These are phyloP conservation scores for Calonectria pauciramosa DNA, from an alignment of 2,329 filamentous ascomycete species.

Conservation along the genomic window DNA sequence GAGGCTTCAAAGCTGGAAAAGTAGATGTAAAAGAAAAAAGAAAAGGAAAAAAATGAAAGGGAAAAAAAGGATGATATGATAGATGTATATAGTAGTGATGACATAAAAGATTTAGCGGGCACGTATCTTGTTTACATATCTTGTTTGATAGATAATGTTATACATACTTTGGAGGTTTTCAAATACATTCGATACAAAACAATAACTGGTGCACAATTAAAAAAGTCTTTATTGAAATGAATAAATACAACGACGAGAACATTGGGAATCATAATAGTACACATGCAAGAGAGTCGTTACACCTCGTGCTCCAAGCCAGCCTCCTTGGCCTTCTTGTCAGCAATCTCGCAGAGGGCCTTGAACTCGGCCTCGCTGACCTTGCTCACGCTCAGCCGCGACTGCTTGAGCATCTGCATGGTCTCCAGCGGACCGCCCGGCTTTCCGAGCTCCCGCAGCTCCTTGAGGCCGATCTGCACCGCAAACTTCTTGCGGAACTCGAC, in stretches of 20 bases:
- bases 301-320: slow-evolving; percentile 54
- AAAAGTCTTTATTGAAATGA: not conserved
- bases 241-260: not conserved
- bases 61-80: not conserved
- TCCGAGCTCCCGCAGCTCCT: slow-evolving; percentile 77
- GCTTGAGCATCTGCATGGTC: slow-evolving; percentile 86
- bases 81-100: not conserved
- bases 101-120: slow-evolving; percentile 16
- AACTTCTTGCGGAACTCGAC: slow-evolving; percentile 92
- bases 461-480: slow-evolving; percentile 75
- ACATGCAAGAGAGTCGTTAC: not conserved
- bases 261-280: not conserved
- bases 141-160: slow-evolving; percentile 3
- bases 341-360: slow-evolving; percentile 70
- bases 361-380: slow-evolving; percentile 76
- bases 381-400: slow-evolving; percentile 86
- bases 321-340: slow-evolving; percentile 57
- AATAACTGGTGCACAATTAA: not conserved
- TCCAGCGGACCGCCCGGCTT: slow-evolving; percentile 70
- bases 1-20: slow-evolving; percentile 52
- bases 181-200: not conserved
- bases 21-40: not conserved
- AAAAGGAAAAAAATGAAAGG: no score
- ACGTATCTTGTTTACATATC: not conserved
- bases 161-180: not conserved